Evolutionary conservation across 2,329 filamentous ascomycete species (phyloP), one percentile per base, ranked within the genome.

Genomic region (Fusarium lateritium): DNA sequence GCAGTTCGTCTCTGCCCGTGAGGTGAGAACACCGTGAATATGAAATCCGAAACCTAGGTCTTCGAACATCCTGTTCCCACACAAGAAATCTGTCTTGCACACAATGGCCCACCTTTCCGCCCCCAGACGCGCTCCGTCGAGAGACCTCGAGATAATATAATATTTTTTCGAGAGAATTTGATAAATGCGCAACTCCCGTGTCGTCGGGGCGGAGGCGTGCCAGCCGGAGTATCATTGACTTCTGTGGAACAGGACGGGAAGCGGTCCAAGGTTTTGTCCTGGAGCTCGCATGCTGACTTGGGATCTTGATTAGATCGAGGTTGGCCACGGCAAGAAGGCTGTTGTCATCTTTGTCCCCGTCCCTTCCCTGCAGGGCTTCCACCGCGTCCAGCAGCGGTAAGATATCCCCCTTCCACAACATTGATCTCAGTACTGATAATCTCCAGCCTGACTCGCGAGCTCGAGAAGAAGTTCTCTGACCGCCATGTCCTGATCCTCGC

Each of bases 391-490:
- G 91, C 96, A 98, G 89, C 94, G 96, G 95, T 98, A 94, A 86
- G 91, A 84, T 72, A 62, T 53, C 6, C 47, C 46, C 47, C 31
- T 15, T 14, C 10, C 19, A 13, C 2, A 22, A 9, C 17, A 3
- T 2, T 0, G 6, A 2, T 34, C 5, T 2, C 22, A 43, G n/a
- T 15, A 58, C 73, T 80, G 66, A 78, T 64, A 3, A n/a, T 3
- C 1, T 31, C 6, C 62, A 98, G 95, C 83, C 91, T 99, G 82
- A 99, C 96, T 85, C 96, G 96, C 87, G 96, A 99, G 90, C 94
- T 99, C 82, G 96, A 99, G 92, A 99, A 99, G 94, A 99, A 99
- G 89, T 99, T 99, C 94, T 98, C 96, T 75, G 96, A 99, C 90
- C 96, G 96, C 86, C 96, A 99, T 86, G 96, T 99, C 84, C 89